Conservation (phyloP, 1,284 basidiomycete genomes). For the Trichosporon sp. region DNA sequence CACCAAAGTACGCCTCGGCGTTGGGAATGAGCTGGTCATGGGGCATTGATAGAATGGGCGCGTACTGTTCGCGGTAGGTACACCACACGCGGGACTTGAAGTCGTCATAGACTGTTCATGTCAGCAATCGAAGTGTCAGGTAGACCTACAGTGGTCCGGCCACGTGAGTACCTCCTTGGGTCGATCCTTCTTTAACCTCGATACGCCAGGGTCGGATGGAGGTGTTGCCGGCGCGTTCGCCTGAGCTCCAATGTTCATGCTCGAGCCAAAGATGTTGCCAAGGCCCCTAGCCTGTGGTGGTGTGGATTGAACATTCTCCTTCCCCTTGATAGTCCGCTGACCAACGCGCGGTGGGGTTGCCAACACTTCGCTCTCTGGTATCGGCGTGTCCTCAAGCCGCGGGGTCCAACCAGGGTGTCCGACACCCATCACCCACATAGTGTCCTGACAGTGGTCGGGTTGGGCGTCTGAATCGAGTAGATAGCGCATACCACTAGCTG, state of each 20-base stretch:
- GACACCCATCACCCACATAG: slow-evolving; percentile 82
- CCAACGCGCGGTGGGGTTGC: background rate
- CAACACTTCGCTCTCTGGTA: background rate
- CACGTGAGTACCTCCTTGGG: slow-evolving; percentile 45
- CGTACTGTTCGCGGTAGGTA: slow-evolving; percentile 87
- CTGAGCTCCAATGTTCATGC: slow-evolving; percentile 26
- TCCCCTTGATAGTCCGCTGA: slow-evolving; percentile 17
- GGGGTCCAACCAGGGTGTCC: slow-evolving; percentile 63
- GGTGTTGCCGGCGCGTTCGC: slow-evolving; percentile 22
- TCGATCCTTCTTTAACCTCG: slow-evolving; percentile 39
- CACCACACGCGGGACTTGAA: slow-evolving; percentile 86
- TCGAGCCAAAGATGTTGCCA: slow-evolving; percentile 52
- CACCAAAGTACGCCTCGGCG: slow-evolving; percentile 59
- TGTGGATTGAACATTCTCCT: slow-evolving; percentile 8
- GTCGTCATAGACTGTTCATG: slow-evolving; percentile 75
- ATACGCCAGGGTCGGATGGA: slow-evolving; percentile 18
- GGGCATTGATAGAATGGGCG: slow-evolving; percentile 69
- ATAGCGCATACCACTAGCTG: slow-evolving; percentile 66
- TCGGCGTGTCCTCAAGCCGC: slow-evolving; percentile 12
- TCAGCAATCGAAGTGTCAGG: background rate
- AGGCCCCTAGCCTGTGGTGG: slow-evolving; percentile 37
- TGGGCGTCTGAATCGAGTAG: slow-evolving; percentile 75
- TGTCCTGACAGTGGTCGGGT: slow-evolving; percentile 74
- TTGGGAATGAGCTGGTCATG: slow-evolving; percentile 45
- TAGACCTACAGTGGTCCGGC: slow-evolving; percentile 55